These are phyloP conservation scores for Tephrocybe rancida DNA, from an alignment of 768 basidiomycete genomes.

Conservation along the genomic window DNA sequence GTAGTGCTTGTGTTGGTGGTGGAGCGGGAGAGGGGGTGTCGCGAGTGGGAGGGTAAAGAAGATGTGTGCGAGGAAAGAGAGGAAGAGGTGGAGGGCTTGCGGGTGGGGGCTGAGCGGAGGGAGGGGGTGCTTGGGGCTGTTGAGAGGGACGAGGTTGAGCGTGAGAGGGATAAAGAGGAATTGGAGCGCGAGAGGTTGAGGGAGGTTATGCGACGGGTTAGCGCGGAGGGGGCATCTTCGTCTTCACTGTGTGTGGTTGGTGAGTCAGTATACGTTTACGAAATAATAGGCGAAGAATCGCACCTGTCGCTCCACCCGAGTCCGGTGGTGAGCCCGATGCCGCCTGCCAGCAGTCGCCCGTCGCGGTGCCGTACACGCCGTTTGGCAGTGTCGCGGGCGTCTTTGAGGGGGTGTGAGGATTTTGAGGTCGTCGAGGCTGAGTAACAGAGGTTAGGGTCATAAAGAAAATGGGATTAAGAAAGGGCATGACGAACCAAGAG, in stretches of 20 bases:
- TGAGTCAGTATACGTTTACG: neutral
- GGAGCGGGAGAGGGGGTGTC: neutral
- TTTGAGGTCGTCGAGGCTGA: constrained; percentile 12
- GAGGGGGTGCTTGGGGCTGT: constrained; percentile 36
- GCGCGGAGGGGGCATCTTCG: constrained; percentile 69
- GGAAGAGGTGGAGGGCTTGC: neutral
- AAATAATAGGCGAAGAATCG: constrained; percentile 14
- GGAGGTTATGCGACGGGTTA: constrained; percentile 63
- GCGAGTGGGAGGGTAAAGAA: neutral
- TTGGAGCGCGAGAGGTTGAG: constrained; percentile 47
- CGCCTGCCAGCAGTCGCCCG: constrained; percentile 56
- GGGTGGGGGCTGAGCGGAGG: constrained; percentile 17
- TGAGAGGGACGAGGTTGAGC: constrained; percentile 30
- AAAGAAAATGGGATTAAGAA: neutral
- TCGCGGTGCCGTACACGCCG: constrained; percentile 65
- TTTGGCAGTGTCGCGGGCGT: constrained; percentile 57
- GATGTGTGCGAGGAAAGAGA: neutral
- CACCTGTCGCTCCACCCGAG: constrained; percentile 78
- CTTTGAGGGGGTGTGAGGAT: constrained; percentile 42
- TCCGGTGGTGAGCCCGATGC: constrained; percentile 71
- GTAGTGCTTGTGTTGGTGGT: neutral
- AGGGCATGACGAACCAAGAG: constrained; percentile 31
- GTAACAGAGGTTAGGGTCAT: neutral
- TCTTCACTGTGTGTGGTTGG: constrained; percentile 61
- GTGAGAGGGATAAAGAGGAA: constrained; percentile 12